Evolutionary conservation across 306 rosid species (phyloP), one percentile per base, ranked within the genome.

Genomic region (Vigna trinervia): DNA sequence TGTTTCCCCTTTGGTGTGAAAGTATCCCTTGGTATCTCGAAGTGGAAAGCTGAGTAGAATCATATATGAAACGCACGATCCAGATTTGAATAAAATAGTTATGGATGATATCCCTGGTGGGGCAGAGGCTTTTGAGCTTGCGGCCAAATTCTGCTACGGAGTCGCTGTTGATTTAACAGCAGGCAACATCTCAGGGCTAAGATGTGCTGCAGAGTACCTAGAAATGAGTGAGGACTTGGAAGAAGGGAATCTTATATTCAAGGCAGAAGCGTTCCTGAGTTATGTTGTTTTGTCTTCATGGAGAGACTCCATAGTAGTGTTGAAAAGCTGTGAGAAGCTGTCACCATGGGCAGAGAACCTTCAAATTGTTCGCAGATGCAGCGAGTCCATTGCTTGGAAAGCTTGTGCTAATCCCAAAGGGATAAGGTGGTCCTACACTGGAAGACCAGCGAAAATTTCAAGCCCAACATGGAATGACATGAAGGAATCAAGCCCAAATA

Each of bases 331-430:
- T 36, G 97, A 96, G 85, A 92, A 93, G 85, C 90, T 96, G 70
- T 91, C 98, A 0, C 99, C 99, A 0, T 96, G 99, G 99, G 92
- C 99, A 0, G 99, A 96, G 63, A 96, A 92, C 61, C 96, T 96
- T 38, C 99, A 96, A 78, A 96, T 96, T 15, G 98, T 96, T 28
- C 82, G 98, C 22, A 64, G 99, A 75, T 96, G 98, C 87, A 91
- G 98, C 6, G 99, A 96, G 84, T 96, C 99, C 30, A 96, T 96
- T 20, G 98, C 99, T 38, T 96, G 98, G 98, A 96, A 96, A 70
- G 98, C 99, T 43, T 96, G 99, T 79, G 97, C 99, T 3, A 96
- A 92, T 85, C 99, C 99, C 5, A 96, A 91, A 80, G 99, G 99
- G 36, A 91, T 96, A 78, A 85, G 85, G 78, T 92, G 99, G 99